Evolutionary conservation across 768 basidiomycete genomes (phyloP), one percentile per base, ranked within the genome.

Genomic region (Russula emetica): DNA sequence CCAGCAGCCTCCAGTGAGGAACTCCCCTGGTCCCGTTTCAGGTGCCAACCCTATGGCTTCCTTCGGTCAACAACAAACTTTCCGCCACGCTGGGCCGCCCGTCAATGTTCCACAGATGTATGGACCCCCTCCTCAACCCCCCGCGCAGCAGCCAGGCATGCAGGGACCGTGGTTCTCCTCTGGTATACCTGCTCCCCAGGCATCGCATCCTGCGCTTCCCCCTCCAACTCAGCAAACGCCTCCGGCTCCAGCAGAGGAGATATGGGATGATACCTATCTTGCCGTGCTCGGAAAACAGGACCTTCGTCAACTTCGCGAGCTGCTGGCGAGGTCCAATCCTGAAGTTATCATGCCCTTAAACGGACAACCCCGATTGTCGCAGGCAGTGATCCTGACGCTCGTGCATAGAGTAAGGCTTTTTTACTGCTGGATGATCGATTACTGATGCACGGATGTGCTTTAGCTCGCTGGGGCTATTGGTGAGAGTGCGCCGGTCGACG

Each of bases 261-360:
- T 16, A 44, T 93, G 91, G 91, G 91, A 93, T 67, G 88, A 91
- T 64, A 82, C 85, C 11, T 93, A 92, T 73, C 79, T 93, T 40
- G 82, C 84, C 20, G 86, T 91, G 38, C 78, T 93, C 60, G 85
- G 87, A 65, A 84, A 84, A 38, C 88, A 92, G 72, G 91, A 93
- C 69, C 70, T 82, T 18, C 77, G 80, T 65, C 88, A 90, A 73
- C 82, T 93, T 58, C 85, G 88, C 20, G 88, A 89, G 70, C 76
- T 93, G 30, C 76, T 93, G 65, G 77, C 81, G 34, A 83, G 85
- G 61, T 91, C 86, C 26, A 90, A 86, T 70, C 87, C 91, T 11
- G 90, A 93, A 60, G 71, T 88, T 45, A 81, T 92, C 67, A 87
- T 93, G 85, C 91, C 91, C 54, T 71, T 88, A 69, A 88, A 83